A percentile compares a stretch with the other conserved stretches of the same genome.
Evolutionary conservation across 2,329 filamentous ascomycete species (phyloP).

Genomic region (Mariannaea sp.): DNA sequence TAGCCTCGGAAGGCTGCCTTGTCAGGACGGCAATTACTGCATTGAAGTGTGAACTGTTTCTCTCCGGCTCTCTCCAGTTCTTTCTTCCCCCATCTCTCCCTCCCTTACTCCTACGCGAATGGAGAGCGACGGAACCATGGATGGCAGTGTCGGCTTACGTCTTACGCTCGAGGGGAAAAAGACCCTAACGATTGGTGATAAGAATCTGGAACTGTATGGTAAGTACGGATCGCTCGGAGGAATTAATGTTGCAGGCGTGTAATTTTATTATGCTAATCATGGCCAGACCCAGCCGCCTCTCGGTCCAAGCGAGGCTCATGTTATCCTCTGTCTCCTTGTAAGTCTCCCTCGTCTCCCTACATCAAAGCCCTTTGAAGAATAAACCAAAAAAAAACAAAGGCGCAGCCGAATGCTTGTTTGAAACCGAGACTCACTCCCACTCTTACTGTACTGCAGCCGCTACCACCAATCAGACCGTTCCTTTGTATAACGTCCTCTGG

Average conservation of each 20-base stretch:
- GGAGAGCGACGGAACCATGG: slow-evolving; percentile 25
- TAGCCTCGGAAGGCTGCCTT: too few species aligned
- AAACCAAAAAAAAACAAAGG: background rate
- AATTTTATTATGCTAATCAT: slow-evolving; percentile 21
- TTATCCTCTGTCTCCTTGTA: slow-evolving; percentile 27
- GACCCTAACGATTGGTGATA: slow-evolving; percentile 40
- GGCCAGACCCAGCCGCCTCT: slow-evolving; percentile 30
- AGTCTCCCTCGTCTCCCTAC: slow-evolving; percentile 5
- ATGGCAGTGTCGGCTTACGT: slow-evolving; percentile 35
- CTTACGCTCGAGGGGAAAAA: slow-evolving; percentile 40
- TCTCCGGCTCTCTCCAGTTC: too few species aligned
- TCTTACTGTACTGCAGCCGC: too few species aligned
- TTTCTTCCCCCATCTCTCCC: background rate
- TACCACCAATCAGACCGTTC: slow-evolving; percentile 54
- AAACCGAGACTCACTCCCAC: background rate
- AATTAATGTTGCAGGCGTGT: background rate
- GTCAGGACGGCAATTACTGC: too few species aligned
- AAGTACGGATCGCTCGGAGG: slow-evolving; percentile 38
- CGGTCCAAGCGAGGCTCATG: slow-evolving; percentile 33
- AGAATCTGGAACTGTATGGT: slow-evolving; percentile 44
- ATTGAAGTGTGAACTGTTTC: too few species aligned
- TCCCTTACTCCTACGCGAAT: slow-evolving; percentile 3
- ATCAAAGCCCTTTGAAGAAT: too few species aligned
- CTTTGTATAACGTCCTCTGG: slow-evolving; percentile 85
- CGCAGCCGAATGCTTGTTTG: background rate